Percentiles rank a stretch among this genome's conserved stretches.
These are phyloP conservation scores for Botryotinia calthae DNA, from an alignment of 2,329 filamentous ascomycete genomes.

Conservation along the genomic window DNA sequence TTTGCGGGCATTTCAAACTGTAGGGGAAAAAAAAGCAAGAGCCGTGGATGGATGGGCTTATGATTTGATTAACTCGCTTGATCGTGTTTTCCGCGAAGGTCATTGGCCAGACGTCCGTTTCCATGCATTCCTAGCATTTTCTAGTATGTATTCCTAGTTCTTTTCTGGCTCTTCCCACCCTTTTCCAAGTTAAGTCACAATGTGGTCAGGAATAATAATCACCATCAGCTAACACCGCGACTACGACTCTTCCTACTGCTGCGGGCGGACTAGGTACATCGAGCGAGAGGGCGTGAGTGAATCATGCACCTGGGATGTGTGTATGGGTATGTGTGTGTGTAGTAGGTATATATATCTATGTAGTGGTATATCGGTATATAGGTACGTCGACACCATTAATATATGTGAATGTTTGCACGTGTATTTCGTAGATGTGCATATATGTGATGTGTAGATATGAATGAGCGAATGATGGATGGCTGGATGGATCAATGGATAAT, in stretches of 20 bases:
- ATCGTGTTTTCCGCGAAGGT: no score
- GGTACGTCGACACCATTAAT: no score
- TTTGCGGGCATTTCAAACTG: constrained; percentile 16
- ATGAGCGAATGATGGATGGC: no score
- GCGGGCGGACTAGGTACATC: no score
- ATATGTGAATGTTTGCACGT: no score
- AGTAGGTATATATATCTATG: no score
- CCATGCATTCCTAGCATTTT: constrained; percentile 11
- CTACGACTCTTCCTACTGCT: no score
- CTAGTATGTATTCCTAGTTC: background rate
- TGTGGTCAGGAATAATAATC: no score
- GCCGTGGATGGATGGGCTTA: background rate
- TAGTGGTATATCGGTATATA: no score
- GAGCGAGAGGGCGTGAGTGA: background rate
- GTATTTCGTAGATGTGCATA: background rate
- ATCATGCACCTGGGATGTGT: background rate
- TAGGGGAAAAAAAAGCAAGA: constrained; percentile 12
- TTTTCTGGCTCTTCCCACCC: background rate
- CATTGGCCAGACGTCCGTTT: background rate
- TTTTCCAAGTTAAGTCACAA: background rate
- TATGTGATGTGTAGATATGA: background rate
- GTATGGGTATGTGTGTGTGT: background rate
- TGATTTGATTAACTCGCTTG: background rate
- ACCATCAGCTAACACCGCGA: no score
- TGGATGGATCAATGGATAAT: no score